Conservation (phyloP, 176 grass and related monocot genomes). For the Oryza nivara region DNA sequence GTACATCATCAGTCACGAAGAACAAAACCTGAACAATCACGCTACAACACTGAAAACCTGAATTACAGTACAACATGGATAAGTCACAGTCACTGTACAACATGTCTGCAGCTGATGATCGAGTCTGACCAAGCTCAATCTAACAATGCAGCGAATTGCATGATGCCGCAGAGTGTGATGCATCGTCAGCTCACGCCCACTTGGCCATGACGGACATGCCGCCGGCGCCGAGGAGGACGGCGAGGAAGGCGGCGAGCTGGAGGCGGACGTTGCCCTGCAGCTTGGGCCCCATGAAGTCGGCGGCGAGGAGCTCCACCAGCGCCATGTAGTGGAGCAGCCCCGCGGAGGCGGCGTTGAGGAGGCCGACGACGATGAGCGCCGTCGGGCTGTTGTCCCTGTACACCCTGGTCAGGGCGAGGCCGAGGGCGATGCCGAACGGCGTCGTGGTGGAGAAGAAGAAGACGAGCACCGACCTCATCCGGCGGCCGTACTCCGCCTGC, state of each 20-base stretch:
- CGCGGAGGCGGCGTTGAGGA: constrained; percentile 69
- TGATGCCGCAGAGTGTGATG: background rate
- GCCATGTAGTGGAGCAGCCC: constrained; percentile 93
- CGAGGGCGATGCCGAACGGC: constrained; percentile 74
- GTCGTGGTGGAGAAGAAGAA: constrained; percentile 94
- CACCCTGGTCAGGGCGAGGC: constrained; percentile 73
- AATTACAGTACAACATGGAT: too few species aligned
- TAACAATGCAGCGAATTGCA: background rate
- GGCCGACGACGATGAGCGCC: constrained; percentile 73
- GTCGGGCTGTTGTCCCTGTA: constrained; percentile 82
- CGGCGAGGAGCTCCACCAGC: constrained; percentile 77
- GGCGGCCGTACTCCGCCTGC: constrained; percentile 71
- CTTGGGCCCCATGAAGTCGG: constrained; percentile 80
- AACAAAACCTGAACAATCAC: background rate
- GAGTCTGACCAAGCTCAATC: background rate
- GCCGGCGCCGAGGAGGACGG: constrained; percentile 83
- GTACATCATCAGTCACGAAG: background rate
- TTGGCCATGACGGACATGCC: constrained; percentile 91
- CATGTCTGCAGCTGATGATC: background rate
- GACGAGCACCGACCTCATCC: constrained; percentile 65
- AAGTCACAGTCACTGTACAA: background rate
- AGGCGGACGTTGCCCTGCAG: constrained; percentile 72
- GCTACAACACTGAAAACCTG: background rate
- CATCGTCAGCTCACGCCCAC: constrained; percentile 57
- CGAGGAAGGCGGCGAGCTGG: constrained; percentile 51